Conservation (phyloP, 2,329 filamentous ascomycete species). For the Coleophoma cylindrospora region DNA sequence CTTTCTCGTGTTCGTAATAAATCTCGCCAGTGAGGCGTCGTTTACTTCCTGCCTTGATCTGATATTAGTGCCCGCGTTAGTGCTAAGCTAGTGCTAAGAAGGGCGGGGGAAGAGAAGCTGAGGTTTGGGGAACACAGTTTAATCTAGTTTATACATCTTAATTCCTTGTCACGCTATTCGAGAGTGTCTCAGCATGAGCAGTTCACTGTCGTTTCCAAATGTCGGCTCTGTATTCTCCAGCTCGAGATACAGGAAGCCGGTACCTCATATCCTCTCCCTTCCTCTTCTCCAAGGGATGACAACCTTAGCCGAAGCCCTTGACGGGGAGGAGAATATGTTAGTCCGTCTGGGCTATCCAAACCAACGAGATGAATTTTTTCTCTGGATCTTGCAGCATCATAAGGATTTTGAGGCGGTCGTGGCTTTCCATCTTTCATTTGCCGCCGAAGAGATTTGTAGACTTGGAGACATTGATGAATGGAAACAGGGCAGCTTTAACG, state of each 20-base stretch:
- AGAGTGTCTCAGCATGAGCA: no score
- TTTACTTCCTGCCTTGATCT: no score
- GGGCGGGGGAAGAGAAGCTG: no score
- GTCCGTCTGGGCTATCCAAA: constrained; percentile 8
- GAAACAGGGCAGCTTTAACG: constrained; percentile 30
- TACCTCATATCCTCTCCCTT: not conserved
- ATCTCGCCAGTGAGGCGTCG: no score
- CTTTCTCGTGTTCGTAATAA: no score
- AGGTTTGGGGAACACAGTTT: no score
- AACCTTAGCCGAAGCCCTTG: not conserved
- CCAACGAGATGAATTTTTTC: constrained; percentile 16
- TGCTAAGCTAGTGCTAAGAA: no score
- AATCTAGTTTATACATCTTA: no score
- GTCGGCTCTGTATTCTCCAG: no score
- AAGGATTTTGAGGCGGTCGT: constrained; percentile 20
- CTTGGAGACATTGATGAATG: constrained; percentile 22
- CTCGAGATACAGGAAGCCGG: not conserved
- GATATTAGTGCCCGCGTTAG: no score
- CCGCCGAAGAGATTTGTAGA: constrained; percentile 9
- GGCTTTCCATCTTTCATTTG: constrained; percentile 22
- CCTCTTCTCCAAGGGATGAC: constrained; percentile 7
- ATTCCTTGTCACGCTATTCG: no score
- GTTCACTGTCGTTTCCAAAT: no score
- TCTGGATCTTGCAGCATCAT: constrained; percentile 10
- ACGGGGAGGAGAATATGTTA: constrained; percentile 7